A percentile compares a stretch with the other conserved stretches of the same genome.
phyloP scores from a whole-genome alignment of 192 early-diverging fungal species.

The Lobosporangium transversale region DNA sequence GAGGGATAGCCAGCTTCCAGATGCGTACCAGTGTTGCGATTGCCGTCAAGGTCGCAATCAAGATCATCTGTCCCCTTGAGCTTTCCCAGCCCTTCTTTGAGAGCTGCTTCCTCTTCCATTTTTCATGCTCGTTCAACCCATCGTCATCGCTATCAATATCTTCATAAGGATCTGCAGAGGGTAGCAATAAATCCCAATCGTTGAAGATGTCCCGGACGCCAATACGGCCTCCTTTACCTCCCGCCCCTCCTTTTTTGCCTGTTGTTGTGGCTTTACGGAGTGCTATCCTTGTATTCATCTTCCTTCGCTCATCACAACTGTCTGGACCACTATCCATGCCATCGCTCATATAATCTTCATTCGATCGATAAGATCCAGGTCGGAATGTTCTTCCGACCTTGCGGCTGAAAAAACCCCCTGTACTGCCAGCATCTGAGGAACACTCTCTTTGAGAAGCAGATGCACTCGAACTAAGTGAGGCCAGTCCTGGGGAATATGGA shows the following conservation, averaged over 20 bases:
- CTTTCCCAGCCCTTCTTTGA: constrained; percentile 49
- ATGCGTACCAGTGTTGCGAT: constrained; percentile 38
- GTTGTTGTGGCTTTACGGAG: neutral
- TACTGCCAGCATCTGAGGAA: constrained; percentile 24
- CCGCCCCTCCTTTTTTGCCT: too few species aligned
- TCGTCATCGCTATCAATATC: constrained; percentile 24
- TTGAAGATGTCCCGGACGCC: constrained; percentile 32
- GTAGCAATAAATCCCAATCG: constrained; percentile 42
- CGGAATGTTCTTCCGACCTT: constrained; percentile 35
- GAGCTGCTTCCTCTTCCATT: constrained; percentile 32
- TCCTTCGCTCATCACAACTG: constrained; percentile 14
- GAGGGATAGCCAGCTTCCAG: constrained; percentile 38
- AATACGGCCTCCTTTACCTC: neutral
- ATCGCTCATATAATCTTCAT: constrained; percentile 24
- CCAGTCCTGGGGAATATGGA: constrained; percentile 21
- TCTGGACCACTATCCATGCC: constrained; percentile 9
- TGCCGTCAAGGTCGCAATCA: constrained; percentile 13
- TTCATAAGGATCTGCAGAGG: constrained; percentile 23
- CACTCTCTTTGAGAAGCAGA: constrained; percentile 34
- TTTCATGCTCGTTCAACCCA: constrained; percentile 42
- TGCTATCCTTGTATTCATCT: neutral
- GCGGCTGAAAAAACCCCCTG: constrained; percentile 33
- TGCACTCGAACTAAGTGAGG: constrained; percentile 16
- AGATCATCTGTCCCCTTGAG: constrained; percentile 24
- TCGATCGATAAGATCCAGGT: constrained; percentile 31